Evolutionary conservation across 148 eudicot species (phyloP), one percentile per base, ranked within the genome.

Genomic region (Rhododendron henanense): DNA sequence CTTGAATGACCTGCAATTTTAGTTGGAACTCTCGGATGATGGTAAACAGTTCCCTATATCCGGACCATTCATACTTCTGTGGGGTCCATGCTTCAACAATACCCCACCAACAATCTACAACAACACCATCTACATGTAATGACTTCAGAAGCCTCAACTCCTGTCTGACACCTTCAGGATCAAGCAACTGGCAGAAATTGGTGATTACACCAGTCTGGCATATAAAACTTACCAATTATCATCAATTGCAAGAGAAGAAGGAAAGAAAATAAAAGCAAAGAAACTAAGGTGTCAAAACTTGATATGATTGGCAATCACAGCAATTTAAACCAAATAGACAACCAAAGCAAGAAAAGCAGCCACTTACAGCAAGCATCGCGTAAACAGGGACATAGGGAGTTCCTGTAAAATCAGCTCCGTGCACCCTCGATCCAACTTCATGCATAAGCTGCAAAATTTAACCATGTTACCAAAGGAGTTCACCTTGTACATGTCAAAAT

Each of bases 51-150:
- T 93, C 93, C 89, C 91, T 90, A 80, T 94, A 93, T 8, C 97
- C 95, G 65, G 89, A 83, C 97, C 97, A 94, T 73, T 88, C 87
- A 86, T 93, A 94, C 81, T 93, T 92, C 81, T 89, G 93, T 48
- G 95, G 92, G 79, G 47, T 86, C 93, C 93, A 89, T 57, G 90
- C 92, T 92, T 94, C 97, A 90, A 94, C 92, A 75, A 94, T 88
- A 44, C 96, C 97, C 95, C 97, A 94, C 95, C 95, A 94, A 85
- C 93, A 92, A 50, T 93, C 93, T 25, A 93, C 93, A 8, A 88
- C 78, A 33, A 92, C 92, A 51, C 95, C 97, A 85, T 93, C 95
- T 44, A 94, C 94, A 87, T 88, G 84, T 82, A 91, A 78, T 76
- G 93, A 91, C 87, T 93, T 94, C 75, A 94, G 89, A 91, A 89